Base-by-base conservation (phyloP, 2,329 filamentous ascomycete species). In the Fusarium compactum region DNA sequence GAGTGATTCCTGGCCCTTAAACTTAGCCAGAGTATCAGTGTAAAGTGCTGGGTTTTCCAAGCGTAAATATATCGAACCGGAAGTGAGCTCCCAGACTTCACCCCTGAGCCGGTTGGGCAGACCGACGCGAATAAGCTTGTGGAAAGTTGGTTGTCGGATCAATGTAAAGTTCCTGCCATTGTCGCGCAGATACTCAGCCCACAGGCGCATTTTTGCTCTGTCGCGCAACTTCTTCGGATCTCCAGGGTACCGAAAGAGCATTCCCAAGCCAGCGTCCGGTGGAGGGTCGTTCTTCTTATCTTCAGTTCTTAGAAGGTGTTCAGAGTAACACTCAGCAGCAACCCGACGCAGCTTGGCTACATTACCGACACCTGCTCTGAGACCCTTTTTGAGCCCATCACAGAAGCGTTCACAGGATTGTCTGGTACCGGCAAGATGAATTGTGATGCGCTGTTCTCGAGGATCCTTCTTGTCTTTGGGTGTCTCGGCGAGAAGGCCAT, bases 81-180 rank as follows among this genome's bases (percentile, higher is more conserved):
- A 98, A 0, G 94, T 93, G 67, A 98, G 84, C 81, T 99, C 96
- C 96, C 96, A 99, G 53, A 97, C 92, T 81, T 99, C 96, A 45
- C 96, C 96, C 69, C 96, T 87, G 51, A 99, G 85, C 48, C 96
- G 89, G 80, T 99, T 99, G 0, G 96, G 96, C 64, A 99, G 85
- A 69, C 96, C 96, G 70, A 99, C 96, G 56, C 96, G 90, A 70
- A 99, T 97, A 52, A 99, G 88, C 80, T 98, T 98, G 82, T 98
- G 96, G 76, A 98, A 98, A 27, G 96, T 98, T 6, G 96, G 95
- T 78, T 99, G 96, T 61, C 96, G 92, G 63, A 99, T 91, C 55
- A 99, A 83, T 2, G 95, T 98, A 57, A 92, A 89, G 80, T 97
- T 98, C 61, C 96, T 90, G 53, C 96, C 96, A 77, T 98, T 98